Conservation (phyloP, 371 early-diverging fungal species). For the Circinella minor region DNA sequence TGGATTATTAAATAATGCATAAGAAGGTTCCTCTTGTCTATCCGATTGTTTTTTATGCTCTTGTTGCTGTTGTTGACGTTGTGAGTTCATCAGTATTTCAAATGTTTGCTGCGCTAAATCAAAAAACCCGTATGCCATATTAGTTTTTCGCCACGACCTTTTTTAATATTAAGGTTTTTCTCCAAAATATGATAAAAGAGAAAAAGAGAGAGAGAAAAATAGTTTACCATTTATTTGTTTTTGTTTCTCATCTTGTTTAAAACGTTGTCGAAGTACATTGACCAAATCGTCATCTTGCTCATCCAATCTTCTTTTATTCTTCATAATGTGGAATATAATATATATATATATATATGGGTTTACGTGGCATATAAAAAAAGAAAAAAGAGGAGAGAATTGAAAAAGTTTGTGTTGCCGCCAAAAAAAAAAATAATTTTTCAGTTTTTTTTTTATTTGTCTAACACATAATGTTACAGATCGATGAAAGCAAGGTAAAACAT, state of each 20-base stretch:
- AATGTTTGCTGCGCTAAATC: neutral
- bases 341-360: too few species aligned
- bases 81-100: slow-evolving; percentile 2
- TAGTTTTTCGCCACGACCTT: too few species aligned
- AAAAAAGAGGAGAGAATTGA: neutral
- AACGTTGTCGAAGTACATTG: slow-evolving; percentile 2
- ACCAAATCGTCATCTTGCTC: slow-evolving; percentile 1
- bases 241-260: neutral
- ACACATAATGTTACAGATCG: slow-evolving; percentile 19
- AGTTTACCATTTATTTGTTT: slow-evolving; percentile 1
- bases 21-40: neutral
- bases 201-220: neutral
- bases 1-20: slow-evolving; percentile 3
- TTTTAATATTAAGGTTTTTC: neutral
- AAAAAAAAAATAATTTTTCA: neutral
- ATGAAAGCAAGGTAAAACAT: slow-evolving; percentile 14
- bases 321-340: neutral
- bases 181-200: neutral
- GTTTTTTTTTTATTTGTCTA: neutral
- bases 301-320: neutral
- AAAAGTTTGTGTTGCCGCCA: neutral
- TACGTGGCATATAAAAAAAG: neutral
- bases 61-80: neutral
- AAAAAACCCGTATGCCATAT: neutral
- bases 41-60: neutral